phyloP scores from a whole-genome alignment of 2,329 filamentous ascomycete species.

The Elsinoe batatas region DNA sequence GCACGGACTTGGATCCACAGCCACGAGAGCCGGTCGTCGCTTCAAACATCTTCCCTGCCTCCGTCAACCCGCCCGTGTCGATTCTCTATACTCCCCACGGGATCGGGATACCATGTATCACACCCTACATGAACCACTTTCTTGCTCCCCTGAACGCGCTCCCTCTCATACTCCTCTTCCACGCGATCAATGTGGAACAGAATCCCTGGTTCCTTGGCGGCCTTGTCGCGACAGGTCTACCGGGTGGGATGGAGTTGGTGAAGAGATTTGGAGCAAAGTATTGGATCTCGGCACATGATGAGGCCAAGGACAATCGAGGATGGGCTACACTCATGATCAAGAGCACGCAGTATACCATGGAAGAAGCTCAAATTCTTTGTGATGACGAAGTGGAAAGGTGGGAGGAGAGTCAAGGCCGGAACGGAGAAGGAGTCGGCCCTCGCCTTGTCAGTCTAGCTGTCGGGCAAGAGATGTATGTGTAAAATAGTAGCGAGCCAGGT shows the following conservation, averaged over 20 bases:
- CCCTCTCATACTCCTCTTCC: conserved; percentile 54
- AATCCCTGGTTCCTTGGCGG: conserved; percentile 55
- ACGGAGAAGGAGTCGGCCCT: not conserved
- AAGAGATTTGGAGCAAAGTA: conserved; percentile 42
- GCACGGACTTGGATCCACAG: not conserved
- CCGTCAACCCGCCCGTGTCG: conserved; percentile 27
- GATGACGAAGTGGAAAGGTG: conserved; percentile 18
- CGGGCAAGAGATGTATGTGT: not conserved
- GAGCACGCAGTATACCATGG: conserved; percentile 35
- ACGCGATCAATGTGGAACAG: conserved; percentile 51
- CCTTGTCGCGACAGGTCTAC: conserved; percentile 47
- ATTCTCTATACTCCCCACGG: conserved; percentile 58
- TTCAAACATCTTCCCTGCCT: not conserved
- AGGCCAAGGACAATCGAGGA: conserved; percentile 47
- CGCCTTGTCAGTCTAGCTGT: not conserved
- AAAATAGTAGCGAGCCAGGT: not conserved
- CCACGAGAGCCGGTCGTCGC: not conserved
- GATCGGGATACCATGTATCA: conserved; percentile 44
- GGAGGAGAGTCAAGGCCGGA: not conserved
- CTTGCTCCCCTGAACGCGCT: conserved; percentile 46
- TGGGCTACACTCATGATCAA: conserved; percentile 43
- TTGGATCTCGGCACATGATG: conserved; percentile 56
- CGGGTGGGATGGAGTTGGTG: conserved; percentile 49
- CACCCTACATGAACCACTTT: conserved; percentile 47
- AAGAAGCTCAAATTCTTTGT: conserved; percentile 37